phyloP scores from a whole-genome alignment of 2,329 filamentous ascomycete genomes.

The Immersiporthe knoxdaviesiana region DNA sequence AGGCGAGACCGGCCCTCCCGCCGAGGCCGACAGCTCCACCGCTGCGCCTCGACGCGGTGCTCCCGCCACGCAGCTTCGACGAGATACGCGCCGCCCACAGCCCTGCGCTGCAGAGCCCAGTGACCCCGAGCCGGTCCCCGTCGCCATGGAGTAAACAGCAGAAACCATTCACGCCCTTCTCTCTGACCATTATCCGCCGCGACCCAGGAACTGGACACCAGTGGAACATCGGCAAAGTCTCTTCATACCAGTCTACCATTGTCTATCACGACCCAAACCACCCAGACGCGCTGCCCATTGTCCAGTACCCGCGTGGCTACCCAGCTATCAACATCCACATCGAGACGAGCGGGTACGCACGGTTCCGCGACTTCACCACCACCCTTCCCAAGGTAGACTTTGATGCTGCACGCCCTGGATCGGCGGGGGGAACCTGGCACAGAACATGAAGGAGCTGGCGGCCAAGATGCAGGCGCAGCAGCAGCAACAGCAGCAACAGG shows the following conservation, averaged over 20 bases:
- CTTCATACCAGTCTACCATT: conserved; percentile 54
- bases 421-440: conserved; percentile 29
- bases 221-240: conserved; percentile 75
- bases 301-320: conserved; percentile 30
- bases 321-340: conserved; percentile 56
- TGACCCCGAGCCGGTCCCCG: conserved; percentile 37
- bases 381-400: conserved; percentile 36
- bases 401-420: conserved; percentile 36
- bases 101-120: conserved; percentile 10
- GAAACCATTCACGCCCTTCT: conserved; percentile 49
- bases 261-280: conserved; percentile 34
- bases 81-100: conserved; percentile 10
- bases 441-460: conserved; percentile 30
- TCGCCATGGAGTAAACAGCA: conserved; percentile 41
- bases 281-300: conserved; percentile 31
- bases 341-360: conserved; percentile 60
- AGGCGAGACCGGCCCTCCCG: conserved; percentile 5
- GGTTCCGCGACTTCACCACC: conserved; percentile 56
- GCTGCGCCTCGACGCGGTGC: neutral
- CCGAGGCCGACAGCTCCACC: conserved; percentile 1
- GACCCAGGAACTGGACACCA: conserved; percentile 70
- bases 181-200: conserved; percentile 70
- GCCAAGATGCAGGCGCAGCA: conserved; percentile 22
- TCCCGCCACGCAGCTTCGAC: conserved; percentile 18
- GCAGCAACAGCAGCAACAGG: conserved; percentile 19